Conservation (phyloP, 2,329 filamentous ascomycete genomes). For the Esteya vermicola region DNA sequence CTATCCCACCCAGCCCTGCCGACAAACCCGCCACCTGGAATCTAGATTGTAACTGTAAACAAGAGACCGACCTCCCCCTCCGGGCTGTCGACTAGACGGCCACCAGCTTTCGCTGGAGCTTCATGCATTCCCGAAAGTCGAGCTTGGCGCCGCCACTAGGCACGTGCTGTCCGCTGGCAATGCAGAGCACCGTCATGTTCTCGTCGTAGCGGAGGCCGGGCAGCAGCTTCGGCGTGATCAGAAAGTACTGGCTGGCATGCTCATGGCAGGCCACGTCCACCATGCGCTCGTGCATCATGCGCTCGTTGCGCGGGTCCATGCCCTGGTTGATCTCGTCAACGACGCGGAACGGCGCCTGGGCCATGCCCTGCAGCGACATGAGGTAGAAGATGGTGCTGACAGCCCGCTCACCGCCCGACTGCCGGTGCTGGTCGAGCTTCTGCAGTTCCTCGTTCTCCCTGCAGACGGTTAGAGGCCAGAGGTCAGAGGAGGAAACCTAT, state of each 20-base stretch:
- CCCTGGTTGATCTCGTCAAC: constrained; percentile 99
- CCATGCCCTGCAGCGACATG: constrained; percentile 90
- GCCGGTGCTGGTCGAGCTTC: constrained; percentile 76
- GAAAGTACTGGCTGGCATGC: constrained; percentile 75
- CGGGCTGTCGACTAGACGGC: background rate
- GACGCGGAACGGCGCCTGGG: constrained; percentile 88
- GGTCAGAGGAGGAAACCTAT: no score
- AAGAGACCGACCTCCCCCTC: no score
- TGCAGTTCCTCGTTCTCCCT: constrained; percentile 72
- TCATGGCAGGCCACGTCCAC: constrained; percentile 90
- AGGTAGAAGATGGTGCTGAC: constrained; percentile 98
- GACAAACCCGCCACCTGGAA: no score
- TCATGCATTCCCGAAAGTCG: constrained; percentile 24
- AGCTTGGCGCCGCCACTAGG: constrained; percentile 36
- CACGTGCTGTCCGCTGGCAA: constrained; percentile 74
- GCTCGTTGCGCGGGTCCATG: constrained; percentile 97
- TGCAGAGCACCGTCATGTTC: constrained; percentile 87
- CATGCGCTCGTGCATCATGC: constrained; percentile 96
- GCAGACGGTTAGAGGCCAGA: no score
- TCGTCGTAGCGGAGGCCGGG: constrained; percentile 72
- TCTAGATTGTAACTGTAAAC: no score
- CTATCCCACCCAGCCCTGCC: no score
- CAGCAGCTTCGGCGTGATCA: constrained; percentile 93
- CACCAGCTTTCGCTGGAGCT: constrained; percentile 8
- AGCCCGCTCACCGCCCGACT: constrained; percentile 90